Percentiles rank a stretch among this genome's conserved stretches.
Evolutionary conservation across 192 early-diverging fungal species (phyloP).

Genomic region (Coemansia sp.): DNA sequence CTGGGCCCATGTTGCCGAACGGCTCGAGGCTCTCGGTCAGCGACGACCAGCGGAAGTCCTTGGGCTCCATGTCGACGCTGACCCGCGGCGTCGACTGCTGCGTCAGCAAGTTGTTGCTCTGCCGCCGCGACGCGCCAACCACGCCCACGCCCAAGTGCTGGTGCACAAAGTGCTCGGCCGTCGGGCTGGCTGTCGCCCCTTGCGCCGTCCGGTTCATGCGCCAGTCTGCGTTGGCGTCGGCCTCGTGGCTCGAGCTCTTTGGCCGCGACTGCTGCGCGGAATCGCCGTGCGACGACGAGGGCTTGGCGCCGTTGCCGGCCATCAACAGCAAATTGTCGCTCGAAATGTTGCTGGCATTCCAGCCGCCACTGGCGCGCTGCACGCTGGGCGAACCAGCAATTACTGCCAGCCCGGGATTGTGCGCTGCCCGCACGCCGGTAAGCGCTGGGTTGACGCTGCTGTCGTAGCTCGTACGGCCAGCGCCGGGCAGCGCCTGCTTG

Average conservation of each 20-base stretch:
- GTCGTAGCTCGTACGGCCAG: conserved; percentile 36
- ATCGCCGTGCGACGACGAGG: conserved; percentile 1
- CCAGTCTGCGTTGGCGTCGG: conserved; percentile 42
- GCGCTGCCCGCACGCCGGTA: conserved; percentile 3
- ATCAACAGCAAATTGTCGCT: conserved; percentile 21
- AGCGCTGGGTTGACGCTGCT: conserved; percentile 11
- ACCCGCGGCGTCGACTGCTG: conserved; percentile 50
- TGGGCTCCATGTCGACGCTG: conserved; percentile 53
- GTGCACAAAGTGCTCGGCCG: conserved; percentile 23
- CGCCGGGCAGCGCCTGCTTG: conserved; percentile 13
- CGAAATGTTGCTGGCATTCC: conserved; percentile 23
- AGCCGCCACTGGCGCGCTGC: conserved; percentile 20
- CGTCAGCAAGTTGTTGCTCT: conserved; percentile 31
- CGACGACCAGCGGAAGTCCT: conserved; percentile 53
- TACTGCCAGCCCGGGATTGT: conserved; percentile 1
- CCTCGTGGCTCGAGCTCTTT: conserved; percentile 51
- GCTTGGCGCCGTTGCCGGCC: conserved; percentile 11
- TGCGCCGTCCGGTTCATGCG: conserved; percentile 20
- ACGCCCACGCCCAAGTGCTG: conserved; percentile 33
- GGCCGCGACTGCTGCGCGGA: conserved; percentile 16
- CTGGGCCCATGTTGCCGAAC: conserved; percentile 34
- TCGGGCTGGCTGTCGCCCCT: conserved; percentile 21
- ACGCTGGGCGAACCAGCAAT: conserved; percentile 15
- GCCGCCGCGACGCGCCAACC: conserved; percentile 30
- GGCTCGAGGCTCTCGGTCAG: conserved; percentile 49